Evolutionary conservation across 352 stramenopile genomes (phyloP).

Genomic region (Elongisporangium senticosum): DNA sequence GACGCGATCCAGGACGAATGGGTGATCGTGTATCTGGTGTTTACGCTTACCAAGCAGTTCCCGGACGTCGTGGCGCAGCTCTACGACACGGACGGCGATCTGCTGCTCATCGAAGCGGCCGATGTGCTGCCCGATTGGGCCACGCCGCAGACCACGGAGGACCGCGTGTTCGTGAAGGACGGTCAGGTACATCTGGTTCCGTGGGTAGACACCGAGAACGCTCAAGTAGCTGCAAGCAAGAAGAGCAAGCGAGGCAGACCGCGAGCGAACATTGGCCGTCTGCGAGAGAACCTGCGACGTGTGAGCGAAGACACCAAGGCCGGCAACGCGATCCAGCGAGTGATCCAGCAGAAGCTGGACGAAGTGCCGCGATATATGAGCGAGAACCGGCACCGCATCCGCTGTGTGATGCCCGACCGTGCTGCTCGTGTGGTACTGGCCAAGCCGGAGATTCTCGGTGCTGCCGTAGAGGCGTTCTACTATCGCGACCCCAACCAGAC

Average conservation of each 20-base stretch:
- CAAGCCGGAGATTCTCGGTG: conserved; percentile 25
- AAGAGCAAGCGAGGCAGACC: background rate
- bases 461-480: conserved; percentile 69
- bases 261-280: background rate
- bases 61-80: conserved; percentile 30
- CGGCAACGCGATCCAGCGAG: conserved; percentile 29
- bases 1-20: conserved; percentile 74
- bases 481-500: conserved; percentile 58
- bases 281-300: conserved; percentile 7
- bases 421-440: conserved; percentile 26
- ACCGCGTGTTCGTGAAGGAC: conserved; percentile 37
- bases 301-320: conserved; percentile 11
- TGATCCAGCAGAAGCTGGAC: conserved; percentile 30
- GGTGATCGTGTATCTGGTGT: conserved; percentile 43
- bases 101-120: conserved; percentile 75
- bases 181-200: conserved; percentile 42
- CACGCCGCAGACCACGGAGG: conserved; percentile 43
- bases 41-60: conserved; percentile 32
- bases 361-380: conserved; percentile 32
- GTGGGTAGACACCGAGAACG: conserved; percentile 3
- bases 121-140: conserved; percentile 62
- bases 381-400: conserved; percentile 43
- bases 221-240: conserved; percentile 6
- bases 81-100: conserved; percentile 58
- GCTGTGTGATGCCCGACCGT: conserved; percentile 35